Conservation (phyloP, 495 filamentous ascomycete species). For the Hypoxylon intermedium region DNA sequence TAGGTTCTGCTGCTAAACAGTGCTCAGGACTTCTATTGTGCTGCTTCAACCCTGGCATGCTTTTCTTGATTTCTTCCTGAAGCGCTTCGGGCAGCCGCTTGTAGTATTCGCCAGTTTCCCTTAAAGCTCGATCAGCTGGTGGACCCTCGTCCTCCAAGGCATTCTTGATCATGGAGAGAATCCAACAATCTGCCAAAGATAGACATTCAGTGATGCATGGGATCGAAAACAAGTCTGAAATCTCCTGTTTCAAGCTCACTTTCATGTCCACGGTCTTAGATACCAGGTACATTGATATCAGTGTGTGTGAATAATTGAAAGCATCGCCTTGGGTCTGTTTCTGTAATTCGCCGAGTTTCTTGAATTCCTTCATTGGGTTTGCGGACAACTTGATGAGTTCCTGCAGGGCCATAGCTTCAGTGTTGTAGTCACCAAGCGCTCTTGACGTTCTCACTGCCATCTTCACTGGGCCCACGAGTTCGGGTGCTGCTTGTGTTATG, state of each 20-base stretch:
- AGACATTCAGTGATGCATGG: not conserved
- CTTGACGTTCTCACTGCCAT: conserved; percentile 3
- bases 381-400: conserved; percentile 8
- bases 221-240: not conserved
- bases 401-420: conserved; percentile 3
- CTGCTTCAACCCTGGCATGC: not conserved
- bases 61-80: not conserved
- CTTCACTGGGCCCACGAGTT: not conserved
- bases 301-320: conserved; percentile 6
- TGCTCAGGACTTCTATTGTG: not conserved
- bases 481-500: not conserved
- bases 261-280: not conserved
- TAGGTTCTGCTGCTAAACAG: not conserved
- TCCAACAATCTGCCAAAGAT: not conserved
- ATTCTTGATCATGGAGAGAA: conserved; percentile 1
- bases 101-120: not conserved
- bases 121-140: not conserved
- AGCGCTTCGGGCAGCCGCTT: not conserved
- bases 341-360: conserved; percentile 19
- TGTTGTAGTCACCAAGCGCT: conserved; percentile 14
- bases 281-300: conserved; percentile 17
- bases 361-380: conserved; percentile 4
- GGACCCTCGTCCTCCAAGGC: not conserved
- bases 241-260: conserved; percentile 4
- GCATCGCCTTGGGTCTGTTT: conserved; percentile 18